These are phyloP conservation scores for Rhytidiadelphus loreus DNA, from an alignment of 225 moss, liverwort and hornwort genomes.

Conservation along the genomic window DNA sequence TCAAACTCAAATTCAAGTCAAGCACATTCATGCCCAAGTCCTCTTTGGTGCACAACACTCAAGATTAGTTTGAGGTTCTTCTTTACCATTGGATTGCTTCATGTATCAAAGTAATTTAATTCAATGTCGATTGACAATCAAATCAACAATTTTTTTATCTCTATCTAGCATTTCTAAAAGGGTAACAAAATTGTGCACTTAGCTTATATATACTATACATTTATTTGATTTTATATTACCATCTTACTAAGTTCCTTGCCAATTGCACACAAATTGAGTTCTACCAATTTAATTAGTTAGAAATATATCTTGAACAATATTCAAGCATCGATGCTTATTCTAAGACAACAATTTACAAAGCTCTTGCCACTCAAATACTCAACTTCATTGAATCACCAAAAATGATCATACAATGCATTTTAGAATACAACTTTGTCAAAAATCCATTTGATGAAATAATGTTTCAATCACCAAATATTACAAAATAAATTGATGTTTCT, in stretches of 20 bases:
- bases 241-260: background rate
- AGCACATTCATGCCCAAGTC: too few species aligned
- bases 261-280: background rate
- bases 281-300: background rate
- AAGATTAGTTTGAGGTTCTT: slow-evolving; percentile 1
- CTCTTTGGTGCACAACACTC: too few species aligned
- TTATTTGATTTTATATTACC: background rate
- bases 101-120: slow-evolving; percentile 28
- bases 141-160: too few species aligned
- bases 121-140: too few species aligned
- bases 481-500: background rate
- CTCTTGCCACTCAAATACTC: background rate
- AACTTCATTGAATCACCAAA: background rate
- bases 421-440: too few species aligned
- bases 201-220: background rate
- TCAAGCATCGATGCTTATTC: background rate
- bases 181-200: background rate
- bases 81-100: slow-evolving; percentile 53
- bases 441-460: too few species aligned
- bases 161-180: background rate
- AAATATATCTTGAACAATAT: background rate
- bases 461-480: too few species aligned
- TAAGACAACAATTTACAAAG: background rate
- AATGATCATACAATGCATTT: background rate
- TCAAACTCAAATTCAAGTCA: too few species aligned